Evolutionary conservation across 495 filamentous ascomycete genomes (phyloP), one percentile per base, ranked within the genome.

Genomic region (Trichoderma erinaceum): DNA sequence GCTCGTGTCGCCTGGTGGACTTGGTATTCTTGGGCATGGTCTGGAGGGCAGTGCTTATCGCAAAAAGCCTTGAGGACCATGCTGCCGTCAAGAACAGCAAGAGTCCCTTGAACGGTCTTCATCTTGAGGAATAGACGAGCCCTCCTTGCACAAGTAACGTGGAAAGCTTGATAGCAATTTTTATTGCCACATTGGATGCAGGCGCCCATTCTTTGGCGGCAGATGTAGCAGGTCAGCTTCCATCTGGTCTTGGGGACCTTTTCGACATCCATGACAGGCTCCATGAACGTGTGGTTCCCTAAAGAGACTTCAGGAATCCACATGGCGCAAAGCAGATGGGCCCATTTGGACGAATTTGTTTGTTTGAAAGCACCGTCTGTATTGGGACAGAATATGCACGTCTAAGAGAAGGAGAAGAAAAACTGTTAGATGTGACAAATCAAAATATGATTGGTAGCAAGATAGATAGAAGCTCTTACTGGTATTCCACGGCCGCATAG

Each of bases 181-280:
- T 97, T 98, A 79, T 98, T 97, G 67, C 93, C 92, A 78, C 95
- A 99, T 78, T 99, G 95, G 67, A 99, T 96, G 70, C 94, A 97
- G 44, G 95, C 94, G 29, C 95, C 95, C 95, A 98, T 99, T 72
- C 87, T 89, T 77, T 98, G 95, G 68, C 90, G 89, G 79, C 95
- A 99, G 63, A 99, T 96, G 79, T 98, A 99, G 80, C 95, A 99
- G 35, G 85, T 86, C 70, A 99, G 79, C 78, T 92, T 94, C 94
- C 94, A 98, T 72, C 95, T 85, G 64, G 88, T 90, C 75, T 89
- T 93, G 5, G 95, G 95, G 8, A 99, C 93, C 75, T 97, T 96
- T 73, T 98, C 95, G 68, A 99, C 91, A 69, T 98, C 95, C 80
- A 94, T 93, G 64, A 99, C 92, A 1, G 95, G 95, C 75, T 99